Base-by-base conservation (phyloP, 805 yeast genomes). In the Pichia paraexigua region DNA sequence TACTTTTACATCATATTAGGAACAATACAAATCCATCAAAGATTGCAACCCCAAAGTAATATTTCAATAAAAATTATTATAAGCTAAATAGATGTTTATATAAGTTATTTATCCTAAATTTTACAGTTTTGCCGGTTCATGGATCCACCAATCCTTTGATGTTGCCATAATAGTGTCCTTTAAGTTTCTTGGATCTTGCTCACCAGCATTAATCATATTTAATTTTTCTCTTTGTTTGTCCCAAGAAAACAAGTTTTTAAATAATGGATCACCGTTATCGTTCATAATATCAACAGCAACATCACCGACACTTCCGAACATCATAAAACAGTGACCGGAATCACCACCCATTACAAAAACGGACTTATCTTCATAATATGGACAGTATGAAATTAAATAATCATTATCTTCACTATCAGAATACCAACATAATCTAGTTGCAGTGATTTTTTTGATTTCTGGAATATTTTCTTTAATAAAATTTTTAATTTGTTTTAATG, bases 281-380 rank as follows among this genome's bases (percentile, higher is more conserved):
- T 54, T 42, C 21, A 62, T 45, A 39, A 64, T 56, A 43, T 55
- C 59, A 32, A 46, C 57, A 21, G 61, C 58, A 35, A 56, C 56
- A 12, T 55, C 56, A 22, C 75, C 74, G 18, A 70, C 55, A 27
- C 62, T 61, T 2, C 71, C 72, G 30, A 69, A 56, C 59, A 70
- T 64, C 62, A 67, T 69, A 50, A 68, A 71, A 5, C 65, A 70
- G 56, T 71, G 74, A 0, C 73, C 73, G 18, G 71, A 65, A 51
- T 70, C 74, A 42, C 75, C 75, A 30, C 69, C 63, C 24, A 68
- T 68, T 2, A 68, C 68, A 43, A 61, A 63, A 10, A 69, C 56
- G 18, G 66, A 63, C n/a, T 58, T 44, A 11, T 63, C 60, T 11
- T 51, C 53, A 37, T 58, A 60, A 25, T 62, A 47, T 0, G 74